Conservation (phyloP, 2,329 filamentous ascomycete genomes). For the Periconia digitata region DNA sequence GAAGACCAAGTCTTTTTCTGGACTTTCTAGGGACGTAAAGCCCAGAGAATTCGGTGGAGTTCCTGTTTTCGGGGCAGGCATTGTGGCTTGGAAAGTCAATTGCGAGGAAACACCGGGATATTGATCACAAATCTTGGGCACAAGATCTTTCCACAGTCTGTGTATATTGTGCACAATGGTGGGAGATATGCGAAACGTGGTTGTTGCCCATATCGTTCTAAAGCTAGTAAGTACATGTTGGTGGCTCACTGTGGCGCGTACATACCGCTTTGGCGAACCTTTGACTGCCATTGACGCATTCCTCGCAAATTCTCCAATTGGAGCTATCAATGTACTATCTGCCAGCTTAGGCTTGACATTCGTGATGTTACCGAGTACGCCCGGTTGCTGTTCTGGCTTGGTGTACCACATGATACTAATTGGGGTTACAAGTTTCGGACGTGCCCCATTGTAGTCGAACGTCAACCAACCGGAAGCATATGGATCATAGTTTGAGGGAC, state of each 20-base stretch:
- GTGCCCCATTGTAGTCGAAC: slow-evolving; percentile 21
- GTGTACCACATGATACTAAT: slow-evolving; percentile 25
- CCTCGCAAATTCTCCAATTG: slow-evolving; percentile 19
- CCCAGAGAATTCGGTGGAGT: slow-evolving; percentile 20
- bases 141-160: slow-evolving; percentile 18
- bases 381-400: slow-evolving; percentile 18
- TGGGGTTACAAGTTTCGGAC: slow-evolving; percentile 14
- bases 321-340: slow-evolving; percentile 19
- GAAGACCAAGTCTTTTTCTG: slow-evolving; percentile 21
- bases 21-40: slow-evolving; percentile 10
- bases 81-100: slow-evolving; percentile 25
- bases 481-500: slow-evolving; percentile 27
- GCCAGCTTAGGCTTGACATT: slow-evolving; percentile 18
- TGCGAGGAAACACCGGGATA: slow-evolving; percentile 15
- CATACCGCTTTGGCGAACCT: slow-evolving; percentile 14
- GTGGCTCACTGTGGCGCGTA: too few species aligned
- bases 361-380: slow-evolving; percentile 14
- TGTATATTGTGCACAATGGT: slow-evolving; percentile 22
- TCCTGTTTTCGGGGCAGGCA: slow-evolving; percentile 15
- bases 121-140: slow-evolving; percentile 15
- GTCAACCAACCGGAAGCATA: slow-evolving; percentile 29
- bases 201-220: slow-evolving; percentile 28
- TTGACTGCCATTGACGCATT: slow-evolving; percentile 19
- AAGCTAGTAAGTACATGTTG: background rate
- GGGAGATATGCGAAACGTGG: slow-evolving; percentile 20